phyloP scores from a whole-genome alignment of 257 asterid genomes.

The Cynanchum wilfordii region DNA sequence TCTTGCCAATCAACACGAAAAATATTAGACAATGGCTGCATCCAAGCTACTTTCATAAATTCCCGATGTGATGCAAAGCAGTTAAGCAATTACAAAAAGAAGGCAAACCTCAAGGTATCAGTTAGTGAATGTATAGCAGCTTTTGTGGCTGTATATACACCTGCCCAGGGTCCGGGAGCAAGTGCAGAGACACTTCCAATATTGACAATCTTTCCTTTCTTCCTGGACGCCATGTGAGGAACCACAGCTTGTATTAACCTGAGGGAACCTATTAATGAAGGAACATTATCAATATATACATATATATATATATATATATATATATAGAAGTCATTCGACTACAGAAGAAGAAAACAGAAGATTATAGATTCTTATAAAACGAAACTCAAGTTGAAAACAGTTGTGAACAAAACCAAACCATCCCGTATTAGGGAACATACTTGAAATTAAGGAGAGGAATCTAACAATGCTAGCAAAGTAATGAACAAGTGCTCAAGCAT shows the following conservation, averaged over 20 bases:
- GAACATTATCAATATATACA: not conserved
- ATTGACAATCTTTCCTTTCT: slow-evolving; percentile 82
- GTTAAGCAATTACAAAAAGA: not conserved
- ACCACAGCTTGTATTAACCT: slow-evolving; percentile 82
- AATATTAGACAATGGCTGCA: not conserved
- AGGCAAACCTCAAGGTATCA: slow-evolving; percentile 62
- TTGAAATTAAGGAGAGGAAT: not conserved
- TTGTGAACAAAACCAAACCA: not conserved
- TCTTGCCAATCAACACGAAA: not conserved
- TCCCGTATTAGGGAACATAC: not conserved
- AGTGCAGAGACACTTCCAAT: slow-evolving; percentile 74
- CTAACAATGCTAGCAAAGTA: not conserved
- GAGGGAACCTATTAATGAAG: slow-evolving; percentile 50
- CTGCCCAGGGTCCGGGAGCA: slow-evolving; percentile 83
- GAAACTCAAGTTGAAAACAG: not conserved
- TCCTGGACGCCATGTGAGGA: slow-evolving; percentile 92
- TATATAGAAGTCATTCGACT: slow-evolving; percentile 3
- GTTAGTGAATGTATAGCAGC: slow-evolving; percentile 80
- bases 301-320: too few relatives aligned
- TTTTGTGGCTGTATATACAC: slow-evolving; percentile 80
- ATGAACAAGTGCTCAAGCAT: not conserved
- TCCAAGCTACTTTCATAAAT: not conserved
- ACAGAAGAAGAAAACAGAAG: slow-evolving; percentile 4
- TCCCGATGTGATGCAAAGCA: not conserved
- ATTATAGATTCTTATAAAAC: not conserved